Evolutionary conservation across 2,329 filamentous ascomycete species (phyloP), one percentile per base, ranked within the genome.

Genomic region (Neoarthrinium moseri): DNA sequence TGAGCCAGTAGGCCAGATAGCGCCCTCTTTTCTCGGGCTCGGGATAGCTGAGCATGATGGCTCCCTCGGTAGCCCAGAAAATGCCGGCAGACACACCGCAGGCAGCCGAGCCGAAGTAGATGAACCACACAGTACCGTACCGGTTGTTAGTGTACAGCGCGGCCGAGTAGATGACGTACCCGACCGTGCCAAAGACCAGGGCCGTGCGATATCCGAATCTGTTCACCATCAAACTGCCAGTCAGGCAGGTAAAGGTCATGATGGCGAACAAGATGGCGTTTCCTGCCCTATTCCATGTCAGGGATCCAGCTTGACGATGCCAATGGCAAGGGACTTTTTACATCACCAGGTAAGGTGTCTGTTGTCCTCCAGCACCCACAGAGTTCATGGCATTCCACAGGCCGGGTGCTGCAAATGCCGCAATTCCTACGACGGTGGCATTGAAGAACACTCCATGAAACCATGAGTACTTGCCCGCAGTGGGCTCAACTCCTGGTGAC

Each of bases 141-240:
- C 69, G 61, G 50, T 71, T 74, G 50, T 73, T 73, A 18, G 66
- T 59, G 30, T 74, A 73, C 17, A 74, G 51, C 0, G 68, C 59
- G 0, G 70, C 71, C 15, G 66, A 71, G 49, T 73, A 73, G 0
- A 69, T 66, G 0, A 68, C 66, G 39, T 68, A 74, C 4, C 71
- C 71, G 3, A 72, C 53, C 0, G 71, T 70, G 3, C 71, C 71
- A 5, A 73, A 59, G 7, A 73, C 56, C 1, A 75, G 56, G 0
- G 45, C 29, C 2, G 20, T 22, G n/a, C 38, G 18, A 4, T 42
- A 43, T 2, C 45, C 45, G 38, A 47, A 42, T 15, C 45, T 12
- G 18, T 47, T 47, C 11, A 39, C 30, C 37, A 47, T 36, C 8
- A 47, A 4, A 15, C 45, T 47, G 13, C 45, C 37, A 4, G 27